Percentiles rank a stretch among this genome's conserved stretches.
Evolutionary conservation across 140 eudicot species (phyloP).

Genomic region (Anethum foeniculum): DNA sequence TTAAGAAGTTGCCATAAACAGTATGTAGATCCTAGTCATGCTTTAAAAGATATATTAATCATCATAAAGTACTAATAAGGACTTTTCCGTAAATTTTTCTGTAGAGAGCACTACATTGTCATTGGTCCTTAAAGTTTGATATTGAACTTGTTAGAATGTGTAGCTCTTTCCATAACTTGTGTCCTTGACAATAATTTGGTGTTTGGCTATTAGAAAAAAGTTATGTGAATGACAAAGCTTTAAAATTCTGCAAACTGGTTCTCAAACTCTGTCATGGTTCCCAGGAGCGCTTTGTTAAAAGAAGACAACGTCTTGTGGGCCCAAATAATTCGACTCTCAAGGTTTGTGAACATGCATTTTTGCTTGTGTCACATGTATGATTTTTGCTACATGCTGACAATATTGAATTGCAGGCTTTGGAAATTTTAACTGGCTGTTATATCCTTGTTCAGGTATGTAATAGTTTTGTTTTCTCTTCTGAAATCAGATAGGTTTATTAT

Average conservation of each 20-base stretch:
- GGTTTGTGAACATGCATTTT: conserved; percentile 31
- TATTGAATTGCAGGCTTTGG: conserved; percentile 73
- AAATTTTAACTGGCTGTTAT: conserved; percentile 87
- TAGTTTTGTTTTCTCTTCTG: not conserved
- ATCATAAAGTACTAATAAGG: not conserved
- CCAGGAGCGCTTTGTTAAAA: conserved; percentile 88
- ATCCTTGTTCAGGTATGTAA: conserved; percentile 74
- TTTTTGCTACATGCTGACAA: conserved; percentile 16
- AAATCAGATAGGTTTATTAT: not conserved
- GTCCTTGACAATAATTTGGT: not conserved
- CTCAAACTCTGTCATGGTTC: conserved; percentile 8
- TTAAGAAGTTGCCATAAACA: not conserved
- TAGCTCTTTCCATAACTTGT: not conserved
- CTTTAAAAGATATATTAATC: too few species aligned
- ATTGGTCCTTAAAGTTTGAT: not conserved
- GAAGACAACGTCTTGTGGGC: conserved; percentile 80
- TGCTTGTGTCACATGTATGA: not conserved
- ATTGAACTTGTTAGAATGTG: not conserved
- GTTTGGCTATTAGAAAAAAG: not conserved
- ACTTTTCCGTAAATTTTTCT: not conserved
- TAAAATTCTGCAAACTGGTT: conserved; percentile 4
- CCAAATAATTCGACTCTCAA: conserved; percentile 73
- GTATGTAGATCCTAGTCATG: not conserved
- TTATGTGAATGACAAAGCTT: not conserved
- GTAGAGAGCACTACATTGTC: not conserved